Conservation (phyloP, 805 yeast species). For the Candida boleticola region DNA sequence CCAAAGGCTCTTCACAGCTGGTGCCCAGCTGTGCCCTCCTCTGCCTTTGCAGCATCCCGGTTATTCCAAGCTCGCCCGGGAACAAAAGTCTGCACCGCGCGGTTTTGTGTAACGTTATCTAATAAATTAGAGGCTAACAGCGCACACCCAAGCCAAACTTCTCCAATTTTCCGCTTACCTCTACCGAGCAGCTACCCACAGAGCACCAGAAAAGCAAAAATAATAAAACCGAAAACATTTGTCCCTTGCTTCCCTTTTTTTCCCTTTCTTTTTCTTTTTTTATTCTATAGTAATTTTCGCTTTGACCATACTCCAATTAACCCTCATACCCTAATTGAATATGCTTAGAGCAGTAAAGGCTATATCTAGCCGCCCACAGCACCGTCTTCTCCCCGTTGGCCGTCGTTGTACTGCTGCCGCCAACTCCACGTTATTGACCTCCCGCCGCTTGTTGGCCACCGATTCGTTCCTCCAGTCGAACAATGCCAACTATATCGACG, state of each 20-base stretch:
- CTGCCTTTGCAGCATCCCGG: no score
- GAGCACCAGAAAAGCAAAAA: no score
- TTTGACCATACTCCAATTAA: neutral
- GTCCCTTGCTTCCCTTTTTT: no score
- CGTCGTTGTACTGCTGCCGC: neutral
- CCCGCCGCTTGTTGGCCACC: slow-evolving; percentile 31
- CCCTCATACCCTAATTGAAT: neutral
- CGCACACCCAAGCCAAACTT: neutral
- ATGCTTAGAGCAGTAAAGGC: slow-evolving; percentile 8
- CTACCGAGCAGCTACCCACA: neutral
- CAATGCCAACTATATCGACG: slow-evolving; percentile 91
- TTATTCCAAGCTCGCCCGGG: no score
- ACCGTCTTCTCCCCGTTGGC: neutral
- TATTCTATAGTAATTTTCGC: neutral
- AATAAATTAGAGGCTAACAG: no score
- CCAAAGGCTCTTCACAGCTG: no score
- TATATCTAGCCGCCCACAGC: slow-evolving; percentile 3
- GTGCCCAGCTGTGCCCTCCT: no score
- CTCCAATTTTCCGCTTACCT: neutral
- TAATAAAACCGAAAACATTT: no score
- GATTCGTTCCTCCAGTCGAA: slow-evolving; percentile 83
- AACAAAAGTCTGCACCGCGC: no score
- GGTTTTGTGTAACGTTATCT: no score
- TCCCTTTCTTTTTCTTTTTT: neutral
- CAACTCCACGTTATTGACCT: neutral